Conservation (phyloP, 805 yeast genomes). For the Ascoidea rubescens region DNA sequence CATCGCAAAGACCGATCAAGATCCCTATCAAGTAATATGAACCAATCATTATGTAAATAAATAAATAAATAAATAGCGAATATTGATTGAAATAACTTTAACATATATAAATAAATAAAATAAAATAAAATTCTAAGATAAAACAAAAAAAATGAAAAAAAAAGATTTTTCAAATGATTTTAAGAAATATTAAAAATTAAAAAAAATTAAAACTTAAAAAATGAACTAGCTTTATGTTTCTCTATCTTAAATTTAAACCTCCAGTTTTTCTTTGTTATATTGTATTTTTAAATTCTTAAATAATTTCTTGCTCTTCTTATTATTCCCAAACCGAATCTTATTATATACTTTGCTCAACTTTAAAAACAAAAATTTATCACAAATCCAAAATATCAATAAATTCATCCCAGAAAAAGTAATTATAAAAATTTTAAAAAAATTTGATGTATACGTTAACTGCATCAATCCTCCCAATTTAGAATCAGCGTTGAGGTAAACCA, state of each 20-base stretch:
- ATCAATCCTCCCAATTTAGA: slow-evolving; percentile 51
- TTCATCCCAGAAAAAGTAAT: slow-evolving; percentile 32
- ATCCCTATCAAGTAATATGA: slow-evolving; percentile 36
- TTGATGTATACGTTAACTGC: slow-evolving; percentile 56
- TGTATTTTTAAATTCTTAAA: slow-evolving; percentile 2
- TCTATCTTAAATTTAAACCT: too few species aligned
- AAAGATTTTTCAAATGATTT: too few species aligned
- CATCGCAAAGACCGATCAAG: slow-evolving; percentile 45
- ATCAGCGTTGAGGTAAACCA: slow-evolving; percentile 42
- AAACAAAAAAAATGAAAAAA: too few species aligned
- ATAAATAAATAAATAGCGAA: too few species aligned
- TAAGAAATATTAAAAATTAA: too few species aligned
- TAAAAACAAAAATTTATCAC: slow-evolving; percentile 30
- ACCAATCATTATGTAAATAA: too few species aligned
- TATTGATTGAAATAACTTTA: too few species aligned
- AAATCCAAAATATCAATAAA: slow-evolving; percentile 29
- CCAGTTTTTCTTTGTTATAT: too few species aligned
- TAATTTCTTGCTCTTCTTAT: slow-evolving; percentile 7
- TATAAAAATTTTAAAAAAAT: slow-evolving; percentile 36
- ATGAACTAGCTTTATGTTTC: too few species aligned
- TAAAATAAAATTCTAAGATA: too few species aligned
- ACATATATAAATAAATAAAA: too few species aligned
- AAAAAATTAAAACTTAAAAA: too few species aligned
- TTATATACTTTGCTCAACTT: slow-evolving; percentile 20
- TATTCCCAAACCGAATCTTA: slow-evolving; percentile 4